A percentile compares a stretch with the other conserved stretches of the same genome.
Evolutionary conservation across 108 stramenopile species (phyloP).

Genomic region (Thalassiosira profunda): DNA sequence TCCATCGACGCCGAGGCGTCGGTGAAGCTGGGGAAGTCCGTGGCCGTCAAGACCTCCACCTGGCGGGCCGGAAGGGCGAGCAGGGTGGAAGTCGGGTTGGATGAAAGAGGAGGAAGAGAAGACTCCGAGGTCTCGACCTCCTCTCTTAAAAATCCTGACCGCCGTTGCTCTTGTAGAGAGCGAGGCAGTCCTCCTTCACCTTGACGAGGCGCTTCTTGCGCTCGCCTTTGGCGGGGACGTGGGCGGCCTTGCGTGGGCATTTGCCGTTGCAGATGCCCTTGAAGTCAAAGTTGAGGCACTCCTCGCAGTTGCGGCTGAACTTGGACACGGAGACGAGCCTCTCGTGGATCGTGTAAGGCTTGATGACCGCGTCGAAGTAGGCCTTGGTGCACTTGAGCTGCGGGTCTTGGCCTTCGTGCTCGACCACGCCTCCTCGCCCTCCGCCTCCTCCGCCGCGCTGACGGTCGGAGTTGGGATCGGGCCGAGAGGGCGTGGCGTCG

Average conservation of each 20-base stretch:
- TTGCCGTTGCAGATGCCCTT: conserved; percentile 4
- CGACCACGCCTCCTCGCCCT: too few relatives aligned
- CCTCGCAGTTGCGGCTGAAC: neutral
- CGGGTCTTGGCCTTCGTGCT: neutral
- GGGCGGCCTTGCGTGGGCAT: neutral
- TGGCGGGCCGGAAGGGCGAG: neutral
- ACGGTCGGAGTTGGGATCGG: neutral
- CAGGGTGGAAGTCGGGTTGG: neutral
- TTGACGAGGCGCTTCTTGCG: neutral
- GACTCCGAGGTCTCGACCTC: neutral
- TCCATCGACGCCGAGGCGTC: too few relatives aligned
- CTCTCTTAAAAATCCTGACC: conserved; percentile 1
- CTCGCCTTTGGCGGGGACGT: neutral
- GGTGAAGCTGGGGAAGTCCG: too few relatives aligned
- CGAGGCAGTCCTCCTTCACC: neutral
- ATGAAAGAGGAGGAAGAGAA: neutral
- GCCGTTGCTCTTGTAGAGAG: neutral
- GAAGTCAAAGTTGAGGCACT: conserved; percentile 9
- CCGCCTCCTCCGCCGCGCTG: neutral
- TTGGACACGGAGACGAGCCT: neutral
- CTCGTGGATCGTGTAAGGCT: neutral
- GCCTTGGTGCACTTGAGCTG: neutral
- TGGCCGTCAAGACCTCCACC: too few relatives aligned
- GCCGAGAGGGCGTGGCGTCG: neutral
- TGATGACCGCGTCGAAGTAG: neutral